Evolutionary conservation across 31 red algal genomes (phyloP).

Genomic region (Asparagopsis taxiformis): DNA sequence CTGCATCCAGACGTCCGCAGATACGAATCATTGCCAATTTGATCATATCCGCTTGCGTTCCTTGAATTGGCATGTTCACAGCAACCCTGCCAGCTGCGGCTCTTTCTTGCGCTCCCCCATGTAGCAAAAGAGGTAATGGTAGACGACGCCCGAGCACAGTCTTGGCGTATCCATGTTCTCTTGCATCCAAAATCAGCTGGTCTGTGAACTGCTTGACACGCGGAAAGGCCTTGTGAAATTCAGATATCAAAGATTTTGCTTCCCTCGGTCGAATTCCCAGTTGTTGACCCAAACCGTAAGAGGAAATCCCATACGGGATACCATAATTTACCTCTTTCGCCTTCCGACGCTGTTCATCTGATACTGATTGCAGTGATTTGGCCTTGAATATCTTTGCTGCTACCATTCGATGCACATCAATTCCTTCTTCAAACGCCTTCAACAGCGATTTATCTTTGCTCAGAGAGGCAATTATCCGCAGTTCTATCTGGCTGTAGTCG

Average conservation of each 20-base stretch:
- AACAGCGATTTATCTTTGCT: slow-evolving; percentile 29
- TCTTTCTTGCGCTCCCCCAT: slow-evolving; percentile 14
- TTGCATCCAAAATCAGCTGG: slow-evolving; percentile 32
- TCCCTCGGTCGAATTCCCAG: slow-evolving; percentile 17
- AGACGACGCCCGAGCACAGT: slow-evolving; percentile 73
- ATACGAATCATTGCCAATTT: slow-evolving; percentile 77
- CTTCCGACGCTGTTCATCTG: slow-evolving; percentile 10
- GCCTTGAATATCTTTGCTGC: slow-evolving; percentile 41
- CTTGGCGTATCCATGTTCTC: slow-evolving; percentile 36
- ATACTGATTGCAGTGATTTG: slow-evolving; percentile 1
- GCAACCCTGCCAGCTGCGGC: slow-evolving; percentile 42
- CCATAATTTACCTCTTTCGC: slow-evolving; percentile 75
- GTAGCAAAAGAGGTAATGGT: slow-evolving; percentile 17
- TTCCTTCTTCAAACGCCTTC: slow-evolving; percentile 26
- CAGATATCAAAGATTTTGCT: slow-evolving; percentile 33
- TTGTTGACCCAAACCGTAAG: slow-evolving; percentile 27
- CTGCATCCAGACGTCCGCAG: background rate
- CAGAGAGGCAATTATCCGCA: slow-evolving; percentile 73
- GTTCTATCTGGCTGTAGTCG: slow-evolving; percentile 81
- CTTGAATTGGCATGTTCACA: slow-evolving; percentile 84
- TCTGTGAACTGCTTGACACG: slow-evolving; percentile 26
- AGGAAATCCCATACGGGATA: slow-evolving; percentile 70
- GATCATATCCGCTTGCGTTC: slow-evolving; percentile 84
- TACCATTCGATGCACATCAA: slow-evolving; percentile 55
- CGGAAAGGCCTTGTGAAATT: slow-evolving; percentile 47